Evolutionary conservation across 352 stramenopile species (phyloP).

Genomic region (Phytophthora capsici): DNA sequence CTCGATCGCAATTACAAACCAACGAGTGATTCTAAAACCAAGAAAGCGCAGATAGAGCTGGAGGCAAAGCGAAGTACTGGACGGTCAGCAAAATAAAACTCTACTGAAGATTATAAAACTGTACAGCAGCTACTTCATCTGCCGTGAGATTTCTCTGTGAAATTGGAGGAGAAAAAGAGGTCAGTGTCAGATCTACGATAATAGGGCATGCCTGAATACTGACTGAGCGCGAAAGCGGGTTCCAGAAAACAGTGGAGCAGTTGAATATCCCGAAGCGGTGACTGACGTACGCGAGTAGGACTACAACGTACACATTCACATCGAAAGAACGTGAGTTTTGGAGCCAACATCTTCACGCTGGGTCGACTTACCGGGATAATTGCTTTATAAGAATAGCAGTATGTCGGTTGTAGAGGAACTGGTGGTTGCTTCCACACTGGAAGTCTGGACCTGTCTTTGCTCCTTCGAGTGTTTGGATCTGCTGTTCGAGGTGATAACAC

Average conservation of each 20-base stretch:
- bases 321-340: neutral
- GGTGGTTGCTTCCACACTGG: constrained; percentile 64
- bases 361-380: constrained; percentile 44
- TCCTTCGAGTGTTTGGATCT: neutral
- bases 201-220: neutral
- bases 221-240: constrained; percentile 31
- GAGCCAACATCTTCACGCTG: neutral
- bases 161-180: neutral
- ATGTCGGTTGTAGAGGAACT: constrained; percentile 58
- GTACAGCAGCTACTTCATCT: constrained; percentile 12
- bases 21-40: constrained; percentile 59
- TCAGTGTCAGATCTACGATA: neutral
- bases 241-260: constrained; percentile 13
- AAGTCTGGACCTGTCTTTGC: constrained; percentile 34
- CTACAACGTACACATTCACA: constrained; percentile 3
- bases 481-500: neutral
- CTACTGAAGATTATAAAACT: neutral
- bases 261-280: constrained; percentile 14
- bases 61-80: constrained; percentile 40
- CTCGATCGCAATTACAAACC: constrained; percentile 71
- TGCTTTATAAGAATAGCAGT: constrained; percentile 62
- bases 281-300: constrained; percentile 1
- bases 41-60: constrained; percentile 57
- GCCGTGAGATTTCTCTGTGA: constrained; percentile 13
- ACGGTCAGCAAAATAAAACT: constrained; percentile 11